A percentile compares a stretch with the other conserved stretches of the same genome.
Conservation (phyloP, 768 basidiomycete species). For the Agaricus blazei region DNA sequence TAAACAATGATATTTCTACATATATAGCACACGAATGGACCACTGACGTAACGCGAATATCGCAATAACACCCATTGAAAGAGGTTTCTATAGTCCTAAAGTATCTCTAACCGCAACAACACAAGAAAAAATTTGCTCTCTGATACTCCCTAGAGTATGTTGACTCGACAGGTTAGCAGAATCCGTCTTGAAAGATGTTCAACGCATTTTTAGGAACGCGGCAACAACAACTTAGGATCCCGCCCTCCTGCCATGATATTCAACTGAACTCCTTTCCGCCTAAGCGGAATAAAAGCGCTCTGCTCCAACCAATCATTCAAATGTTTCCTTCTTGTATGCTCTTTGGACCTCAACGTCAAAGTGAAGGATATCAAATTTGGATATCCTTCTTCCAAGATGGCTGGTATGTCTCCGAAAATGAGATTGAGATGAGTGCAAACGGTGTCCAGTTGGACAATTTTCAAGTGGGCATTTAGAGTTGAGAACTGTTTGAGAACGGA, state of each 20-base stretch:
- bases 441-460: neutral
- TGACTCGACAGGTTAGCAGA: too few species aligned
- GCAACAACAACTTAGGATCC: neutral
- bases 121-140: too few species aligned
- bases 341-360: neutral
- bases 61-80: too few species aligned
- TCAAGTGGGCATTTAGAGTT: neutral
- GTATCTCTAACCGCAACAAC: too few species aligned
- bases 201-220: neutral
- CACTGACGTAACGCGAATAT: too few species aligned
- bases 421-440: neutral
- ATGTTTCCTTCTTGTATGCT: neutral
- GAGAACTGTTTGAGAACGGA: neutral
- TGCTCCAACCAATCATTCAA: constrained; percentile 4
- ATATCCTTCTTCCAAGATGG: neutral
- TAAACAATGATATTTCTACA: too few species aligned
- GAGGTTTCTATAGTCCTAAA: too few species aligned
- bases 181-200: too few species aligned
- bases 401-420: neutral
- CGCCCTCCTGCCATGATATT: neutral
- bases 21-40: too few species aligned
- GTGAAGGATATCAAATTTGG: neutral
- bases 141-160: too few species aligned
- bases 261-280: neutral
- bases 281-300: constrained; percentile 10